Base-by-base conservation (phyloP, 2,329 filamentous ascomycete genomes). In the Metarhizium anisopliae region DNA sequence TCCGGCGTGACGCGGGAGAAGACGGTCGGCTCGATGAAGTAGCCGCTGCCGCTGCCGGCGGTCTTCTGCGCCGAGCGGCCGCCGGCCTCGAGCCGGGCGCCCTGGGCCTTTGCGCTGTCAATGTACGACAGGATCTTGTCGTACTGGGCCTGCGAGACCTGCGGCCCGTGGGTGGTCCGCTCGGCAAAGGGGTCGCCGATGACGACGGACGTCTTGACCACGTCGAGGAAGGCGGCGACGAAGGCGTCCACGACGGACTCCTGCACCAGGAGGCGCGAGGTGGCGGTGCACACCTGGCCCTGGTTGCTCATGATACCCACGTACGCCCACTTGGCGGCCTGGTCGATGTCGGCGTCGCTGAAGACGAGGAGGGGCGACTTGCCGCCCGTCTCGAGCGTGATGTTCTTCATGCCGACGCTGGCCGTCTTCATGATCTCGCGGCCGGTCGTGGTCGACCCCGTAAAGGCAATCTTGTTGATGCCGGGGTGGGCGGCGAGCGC, bases 401-500 rank as follows among this genome's bases (percentile, higher is more conserved):
- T 82, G 63, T 84, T 85, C 70, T 86, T 86, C 63, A 83, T 72
- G 60, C 76, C 89, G 1, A 79, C 71, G n/a, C 82, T 78, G 0
- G 88, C 87, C 70, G 82, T 78, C 67, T 88, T 89, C 86, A 91
- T 90, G 60, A 92, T 89, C 52, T 85, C 78, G 55, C 82, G 81
- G 7, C 85, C 89, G 0, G 87, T 91, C 1, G 75, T 74, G 0
- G 88, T 92, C 4, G 83, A 87, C 43, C 89, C 89, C 0, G 89
- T 92, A 60, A 92, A 93, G 0, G 88, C 86, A 58, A 93, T 77
- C 74, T 92, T 92, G 65, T 89, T 84, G 16, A 93, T 78, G 47
- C 80, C 80, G 29, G 82, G 71, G 66, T 93, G 89, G 45, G 78
- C 76, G 1, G 83, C 85, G 8, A 92, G 76, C 0, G 86, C 84